Evolutionary conservation across 2,329 filamentous ascomycete genomes (phyloP), one percentile per base, ranked within the genome.

Genomic region (Cercospora zeina): DNA sequence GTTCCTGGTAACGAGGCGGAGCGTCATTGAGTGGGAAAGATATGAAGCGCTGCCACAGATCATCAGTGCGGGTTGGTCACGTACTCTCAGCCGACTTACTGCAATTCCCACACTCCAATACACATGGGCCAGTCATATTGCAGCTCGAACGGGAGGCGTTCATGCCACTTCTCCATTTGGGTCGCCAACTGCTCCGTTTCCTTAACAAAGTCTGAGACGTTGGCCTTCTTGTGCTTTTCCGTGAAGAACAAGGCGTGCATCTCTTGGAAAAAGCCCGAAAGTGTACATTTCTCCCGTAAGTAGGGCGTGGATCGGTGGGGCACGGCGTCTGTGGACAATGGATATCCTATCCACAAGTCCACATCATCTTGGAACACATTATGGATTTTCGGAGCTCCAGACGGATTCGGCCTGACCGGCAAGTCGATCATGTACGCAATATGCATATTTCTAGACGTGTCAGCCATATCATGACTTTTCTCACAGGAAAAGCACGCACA

Each of bases 111-210:
- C 4, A 63, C 49, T 8, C 57, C 57, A 8, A 58, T 16, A 11
- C 63, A 61, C 63, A 65, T 65, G 10, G 63, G 63, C 63, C 63
- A 65, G 16, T 21, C 39, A 9, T 65, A 65, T 14, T 61, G 56
- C 9, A 63, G 21, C 34, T 65, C 61, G 14, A 61, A 51, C 5
- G 63, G 63, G 27, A 65, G 39, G 27, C 53, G 57, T 9, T 54
- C 36, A 21, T 58, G 54, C 58, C 61, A 65, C 13, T 31, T 37
- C n/a, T 55, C 30, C 63, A 65, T 58, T 13, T 33, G 58, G 3
- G 39, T 27, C 16, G 58, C 31, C 2, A 65, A 14, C 8, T 39
- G 27, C 3, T 63, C 54, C 5, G 49, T 37, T 1, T 42, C 54
- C 1, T 16, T 34, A 7, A 54, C 30, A 14, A 55, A 55, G 8